Conservation (phyloP, 495 filamentous ascomycete species). For the Penicillium diatomitis region DNA sequence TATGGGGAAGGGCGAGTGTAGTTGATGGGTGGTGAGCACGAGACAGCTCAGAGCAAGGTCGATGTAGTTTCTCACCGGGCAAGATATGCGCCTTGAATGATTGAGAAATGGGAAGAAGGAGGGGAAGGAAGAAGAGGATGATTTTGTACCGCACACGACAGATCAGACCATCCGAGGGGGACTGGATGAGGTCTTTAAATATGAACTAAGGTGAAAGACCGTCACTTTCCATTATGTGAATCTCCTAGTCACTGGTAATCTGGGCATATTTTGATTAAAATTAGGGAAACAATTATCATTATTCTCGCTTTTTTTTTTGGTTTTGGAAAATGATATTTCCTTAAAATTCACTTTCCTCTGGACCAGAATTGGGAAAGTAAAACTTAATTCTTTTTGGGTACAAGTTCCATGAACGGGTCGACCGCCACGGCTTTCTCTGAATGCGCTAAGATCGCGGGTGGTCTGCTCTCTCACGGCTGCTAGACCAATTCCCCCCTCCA, state of each 20-base stretch:
- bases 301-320: not conserved
- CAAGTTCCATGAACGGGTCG: no score
- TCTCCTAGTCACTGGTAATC: not conserved
- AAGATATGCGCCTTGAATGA: not conserved
- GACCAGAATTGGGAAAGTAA: no score
- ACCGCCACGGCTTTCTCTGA: no score
- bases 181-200: not conserved
- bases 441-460: no score
- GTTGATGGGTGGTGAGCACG: not conserved
- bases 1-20: not conserved
- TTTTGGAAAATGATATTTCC: no score
- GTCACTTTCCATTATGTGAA: conserved; percentile 1
- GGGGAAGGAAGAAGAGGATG: not conserved
- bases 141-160: not conserved
- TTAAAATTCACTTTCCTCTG: no score
- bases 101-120: not conserved
- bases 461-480: no score
- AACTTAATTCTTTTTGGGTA: no score
- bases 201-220: not conserved
- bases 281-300: not conserved
- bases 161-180: not conserved
- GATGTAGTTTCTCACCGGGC: not conserved
- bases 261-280: not conserved
- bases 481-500: no score
- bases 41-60: not conserved